Base-by-base conservation (phyloP, 805 yeast species). In the Hanseniaspora occidentalis region DNA sequence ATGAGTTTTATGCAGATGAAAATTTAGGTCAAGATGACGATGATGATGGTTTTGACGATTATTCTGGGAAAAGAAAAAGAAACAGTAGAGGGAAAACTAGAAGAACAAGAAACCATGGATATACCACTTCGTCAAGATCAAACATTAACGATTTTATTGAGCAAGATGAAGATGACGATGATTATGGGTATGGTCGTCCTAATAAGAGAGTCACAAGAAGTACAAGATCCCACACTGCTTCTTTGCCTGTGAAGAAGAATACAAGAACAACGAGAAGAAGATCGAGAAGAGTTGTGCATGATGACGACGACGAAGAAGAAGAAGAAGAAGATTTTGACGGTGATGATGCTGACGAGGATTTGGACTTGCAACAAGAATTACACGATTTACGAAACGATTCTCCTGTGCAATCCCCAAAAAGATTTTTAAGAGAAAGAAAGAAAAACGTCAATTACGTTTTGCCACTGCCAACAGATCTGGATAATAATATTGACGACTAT, bases 371-470 rank as follows among this genome's bases (percentile, higher is more conserved):
- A 42, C 18, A 8, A 41, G 46, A 22, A 31, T 45, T n/a, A 40
- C 47, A 36, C 35, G 45, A 78, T 21, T 55, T 81, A 35, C 71
- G 75, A 50, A 78, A 76, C 3, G 75, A 78, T 11, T 77, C 84
- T 2, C 70, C 73, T 3, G 62, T 70, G 4, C 11, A 33, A 10
- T 19, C 21, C 65, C 71, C 68, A 37, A 65, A 74, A 40, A 65
- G 77, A 48, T 60, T 67, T 5, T 58, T 79, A 18, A 68, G 88
- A 40, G 79, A 77, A 45, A 58, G 86, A 46, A 75, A 86, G 42
- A 75, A 84, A 47, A 77, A 77, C 21, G 77, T 88, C 9, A 81
- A 86, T 53, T 86, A 86, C 56, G 72, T 79, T 11, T 66, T 86
- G 8, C 89, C 95, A 0, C 95, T 95, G 1, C 95, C 95, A 3